Conservation (phyloP, 495 filamentous ascomycete genomes). For the Glonium stellatum region DNA sequence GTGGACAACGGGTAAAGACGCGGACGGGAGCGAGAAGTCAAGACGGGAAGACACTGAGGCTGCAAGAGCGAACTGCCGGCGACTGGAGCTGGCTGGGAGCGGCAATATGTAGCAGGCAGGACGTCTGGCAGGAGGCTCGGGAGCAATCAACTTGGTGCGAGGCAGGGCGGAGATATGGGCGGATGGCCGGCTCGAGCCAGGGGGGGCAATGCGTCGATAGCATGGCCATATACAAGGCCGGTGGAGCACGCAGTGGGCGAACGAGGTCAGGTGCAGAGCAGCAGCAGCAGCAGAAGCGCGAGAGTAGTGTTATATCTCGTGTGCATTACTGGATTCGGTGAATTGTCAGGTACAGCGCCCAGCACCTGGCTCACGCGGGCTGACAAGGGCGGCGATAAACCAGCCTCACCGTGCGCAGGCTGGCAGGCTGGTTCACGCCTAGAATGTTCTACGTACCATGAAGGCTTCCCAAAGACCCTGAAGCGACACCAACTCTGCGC, state of each 20-base stretch:
- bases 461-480: not conserved
- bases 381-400: too few species aligned
- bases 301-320: too few species aligned
- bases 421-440: not conserved
- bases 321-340: too few species aligned
- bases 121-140: not conserved
- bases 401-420: too few species aligned
- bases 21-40: not conserved
- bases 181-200: not conserved
- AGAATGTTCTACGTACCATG: slow-evolving; percentile 1
- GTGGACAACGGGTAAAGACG: not conserved
- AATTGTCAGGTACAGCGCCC: too few species aligned
- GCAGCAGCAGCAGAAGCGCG: not conserved
- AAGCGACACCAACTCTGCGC: slow-evolving; percentile 7
- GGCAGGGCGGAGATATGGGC: not conserved
- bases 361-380: too few species aligned
- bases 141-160: not conserved
- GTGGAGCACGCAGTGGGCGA: not conserved
- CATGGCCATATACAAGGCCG: not conserved
- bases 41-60: not conserved
- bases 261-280: too few species aligned
- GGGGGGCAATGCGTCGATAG: not conserved
- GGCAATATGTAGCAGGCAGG: not conserved
- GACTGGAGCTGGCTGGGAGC: not conserved
- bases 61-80: not conserved